phyloP scores from a whole-genome alignment of 2,329 filamentous ascomycete genomes.

The Clonostachys byssicola region DNA sequence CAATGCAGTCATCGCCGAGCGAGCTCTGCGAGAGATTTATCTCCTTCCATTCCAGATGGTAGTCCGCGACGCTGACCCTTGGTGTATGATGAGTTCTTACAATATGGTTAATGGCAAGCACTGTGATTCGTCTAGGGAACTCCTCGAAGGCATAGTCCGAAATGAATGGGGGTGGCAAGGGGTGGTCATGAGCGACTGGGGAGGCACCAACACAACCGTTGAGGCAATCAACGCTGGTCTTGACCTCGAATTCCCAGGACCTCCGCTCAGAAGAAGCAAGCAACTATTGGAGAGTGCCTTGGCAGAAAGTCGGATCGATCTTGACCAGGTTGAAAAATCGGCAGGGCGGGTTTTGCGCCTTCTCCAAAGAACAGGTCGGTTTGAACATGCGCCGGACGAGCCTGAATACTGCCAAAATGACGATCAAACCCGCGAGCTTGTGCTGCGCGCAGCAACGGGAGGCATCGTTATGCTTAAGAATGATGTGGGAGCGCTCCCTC shows the following conservation, averaged over 20 bases:
- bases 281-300: slow-evolving; percentile 1
- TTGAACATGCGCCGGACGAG: background rate
- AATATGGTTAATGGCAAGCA: slow-evolving; percentile 32
- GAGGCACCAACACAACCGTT: slow-evolving; percentile 23
- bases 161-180: slow-evolving; percentile 6
- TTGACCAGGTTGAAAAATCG: slow-evolving; percentile 11
- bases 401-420: background rate
- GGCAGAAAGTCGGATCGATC: background rate
- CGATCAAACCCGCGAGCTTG: slow-evolving; percentile 2
- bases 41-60: slow-evolving; percentile 28
- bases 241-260: slow-evolving; percentile 25
- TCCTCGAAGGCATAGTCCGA: slow-evolving; percentile 3
- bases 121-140: slow-evolving; percentile 11
- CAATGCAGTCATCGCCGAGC: slow-evolving; percentile 24
- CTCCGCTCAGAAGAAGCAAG: slow-evolving; percentile 10
- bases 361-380: slow-evolving; percentile 9
- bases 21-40: slow-evolving; percentile 30
- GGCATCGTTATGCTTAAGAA: slow-evolving; percentile 37
- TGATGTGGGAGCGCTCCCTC: slow-evolving; percentile 41
- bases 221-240: slow-evolving; percentile 16
- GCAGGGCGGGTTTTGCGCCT: slow-evolving; percentile 9
- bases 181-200: slow-evolving; percentile 12
- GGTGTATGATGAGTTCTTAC: slow-evolving; percentile 30
- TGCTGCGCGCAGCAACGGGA: slow-evolving; percentile 12
- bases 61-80: slow-evolving; percentile 22